Percentiles rank a stretch among this genome's conserved stretches.
Conservation (phyloP, 495 filamentous ascomycete species). For the Hyaloscypha finlandica region DNA sequence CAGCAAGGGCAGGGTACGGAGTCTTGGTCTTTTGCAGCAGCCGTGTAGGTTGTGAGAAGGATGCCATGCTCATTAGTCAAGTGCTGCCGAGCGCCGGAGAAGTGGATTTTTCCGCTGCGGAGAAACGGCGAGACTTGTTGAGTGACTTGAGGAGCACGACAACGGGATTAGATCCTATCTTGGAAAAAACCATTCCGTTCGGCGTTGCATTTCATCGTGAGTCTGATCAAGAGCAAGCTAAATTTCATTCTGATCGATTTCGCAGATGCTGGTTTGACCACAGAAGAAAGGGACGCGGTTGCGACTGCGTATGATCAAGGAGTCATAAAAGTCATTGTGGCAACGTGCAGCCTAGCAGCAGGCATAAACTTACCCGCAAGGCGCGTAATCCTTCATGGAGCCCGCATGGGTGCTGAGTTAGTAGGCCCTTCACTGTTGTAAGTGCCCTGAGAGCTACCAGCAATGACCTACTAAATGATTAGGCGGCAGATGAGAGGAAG, state of each 20-base stretch:
- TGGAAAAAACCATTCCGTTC: constrained; percentile 63
- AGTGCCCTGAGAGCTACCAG: constrained; percentile 22
- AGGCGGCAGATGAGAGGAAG: constrained; percentile 84
- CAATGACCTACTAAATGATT: constrained; percentile 9
- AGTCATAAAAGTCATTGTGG: constrained; percentile 70
- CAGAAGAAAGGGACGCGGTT: constrained; percentile 76
- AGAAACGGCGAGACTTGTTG: constrained; percentile 65
- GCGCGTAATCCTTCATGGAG: constrained; percentile 77
- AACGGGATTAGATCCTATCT: constrained; percentile 66
- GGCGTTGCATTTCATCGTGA: constrained; percentile 79
- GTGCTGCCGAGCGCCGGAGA: constrained; percentile 53
- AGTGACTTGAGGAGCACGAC: constrained; percentile 66
- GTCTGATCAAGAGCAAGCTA: neutral
- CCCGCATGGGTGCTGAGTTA: constrained; percentile 75
- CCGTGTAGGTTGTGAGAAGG: constrained; percentile 62
- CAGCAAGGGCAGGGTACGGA: constrained; percentile 66
- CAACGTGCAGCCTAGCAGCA: constrained; percentile 83
- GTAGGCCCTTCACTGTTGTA: constrained; percentile 77
- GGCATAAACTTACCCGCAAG: constrained; percentile 78
- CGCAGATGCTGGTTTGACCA: constrained; percentile 72
- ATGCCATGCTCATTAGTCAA: constrained; percentile 64
- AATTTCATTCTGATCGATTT: constrained; percentile 15
- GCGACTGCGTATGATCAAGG: constrained; percentile 73
- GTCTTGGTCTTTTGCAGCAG: constrained; percentile 77
- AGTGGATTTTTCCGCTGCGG: constrained; percentile 49